Conservation (phyloP, 192 early-diverging fungal species). For the Backusella sp. region DNA sequence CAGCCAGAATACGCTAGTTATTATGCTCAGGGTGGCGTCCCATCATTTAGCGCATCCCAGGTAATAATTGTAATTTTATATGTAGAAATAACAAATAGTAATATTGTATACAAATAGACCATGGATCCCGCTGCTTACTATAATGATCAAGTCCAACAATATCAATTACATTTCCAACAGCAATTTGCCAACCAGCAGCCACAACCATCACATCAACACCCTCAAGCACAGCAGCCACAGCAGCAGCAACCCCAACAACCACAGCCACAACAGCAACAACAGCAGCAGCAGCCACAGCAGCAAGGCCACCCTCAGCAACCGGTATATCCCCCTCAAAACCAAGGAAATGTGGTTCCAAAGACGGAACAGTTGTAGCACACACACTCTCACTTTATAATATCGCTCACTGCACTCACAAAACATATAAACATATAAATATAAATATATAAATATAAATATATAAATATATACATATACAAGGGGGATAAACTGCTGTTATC, state of each 20-base stretch:
- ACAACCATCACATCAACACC: constrained; percentile 13
- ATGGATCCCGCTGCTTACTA: background rate
- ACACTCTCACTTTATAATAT: too few species aligned
- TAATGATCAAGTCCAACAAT: constrained; percentile 38
- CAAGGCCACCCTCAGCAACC: background rate
- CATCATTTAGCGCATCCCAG: background rate
- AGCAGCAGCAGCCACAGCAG: background rate
- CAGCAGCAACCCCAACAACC: constrained; percentile 1
- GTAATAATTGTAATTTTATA: background rate
- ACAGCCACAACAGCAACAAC: background rate
- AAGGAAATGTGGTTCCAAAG: background rate
- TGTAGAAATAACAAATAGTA: too few species aligned
- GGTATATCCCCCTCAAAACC: constrained; percentile 1
- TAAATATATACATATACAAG: too few species aligned
- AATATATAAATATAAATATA: too few species aligned
- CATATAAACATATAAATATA: too few species aligned
- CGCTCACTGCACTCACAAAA: too few species aligned
- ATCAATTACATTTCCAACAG: constrained; percentile 34
- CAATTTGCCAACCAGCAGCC: constrained; percentile 29
- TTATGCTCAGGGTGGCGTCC: background rate
- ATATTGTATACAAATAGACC: background rate
- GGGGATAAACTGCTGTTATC: too few species aligned
- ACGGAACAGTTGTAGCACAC: background rate
- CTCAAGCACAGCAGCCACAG: background rate
- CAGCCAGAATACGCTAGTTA: constrained; percentile 11